A percentile compares a stretch with the other conserved stretches of the same genome.
phyloP scores from a whole-genome alignment of 768 basidiomycete genomes.

The Phylloporus sp. region DNA sequence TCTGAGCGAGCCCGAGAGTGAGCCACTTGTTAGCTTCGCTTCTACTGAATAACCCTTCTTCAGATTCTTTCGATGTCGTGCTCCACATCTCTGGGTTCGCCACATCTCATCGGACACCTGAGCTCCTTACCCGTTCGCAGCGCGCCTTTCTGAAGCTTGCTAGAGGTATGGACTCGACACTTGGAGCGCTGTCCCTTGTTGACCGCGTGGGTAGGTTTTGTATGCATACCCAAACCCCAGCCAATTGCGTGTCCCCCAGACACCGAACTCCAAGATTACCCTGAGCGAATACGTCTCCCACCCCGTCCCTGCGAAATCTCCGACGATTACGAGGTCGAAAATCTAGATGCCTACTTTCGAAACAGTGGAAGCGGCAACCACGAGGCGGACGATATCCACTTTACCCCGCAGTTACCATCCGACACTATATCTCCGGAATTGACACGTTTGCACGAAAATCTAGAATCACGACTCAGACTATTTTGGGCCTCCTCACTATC shows the following conservation, averaged over 20 bases:
- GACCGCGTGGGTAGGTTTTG: conserved; percentile 50
- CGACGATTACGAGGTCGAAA: conserved; percentile 52
- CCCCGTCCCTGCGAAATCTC: conserved; percentile 55
- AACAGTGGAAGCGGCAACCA: conserved; percentile 20
- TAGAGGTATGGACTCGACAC: conserved; percentile 46
- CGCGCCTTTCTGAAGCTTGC: conserved; percentile 72
- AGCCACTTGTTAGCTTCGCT: neutral
- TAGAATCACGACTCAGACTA: conserved; percentile 68
- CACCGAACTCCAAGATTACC: conserved; percentile 30
- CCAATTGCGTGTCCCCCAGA: conserved; percentile 17
- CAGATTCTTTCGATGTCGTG: conserved; percentile 63
- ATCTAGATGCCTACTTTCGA: conserved; percentile 51
- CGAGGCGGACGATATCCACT: conserved; percentile 14
- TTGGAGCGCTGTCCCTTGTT: neutral
- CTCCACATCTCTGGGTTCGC: conserved; percentile 78
- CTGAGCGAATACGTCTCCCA: conserved; percentile 38
- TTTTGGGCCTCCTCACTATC: conserved; percentile 78
- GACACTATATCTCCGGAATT: conserved; percentile 32
- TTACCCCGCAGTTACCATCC: conserved; percentile 17
- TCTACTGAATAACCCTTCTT: neutral
- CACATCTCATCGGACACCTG: conserved; percentile 51
- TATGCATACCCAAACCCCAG: conserved; percentile 60
- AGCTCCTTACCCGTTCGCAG: conserved; percentile 66
- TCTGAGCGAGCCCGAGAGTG: conserved; percentile 26
- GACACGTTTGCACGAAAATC: conserved; percentile 61